phyloP scores from a whole-genome alignment of 345 rosid species.

The Isatis tinctoria region DNA sequence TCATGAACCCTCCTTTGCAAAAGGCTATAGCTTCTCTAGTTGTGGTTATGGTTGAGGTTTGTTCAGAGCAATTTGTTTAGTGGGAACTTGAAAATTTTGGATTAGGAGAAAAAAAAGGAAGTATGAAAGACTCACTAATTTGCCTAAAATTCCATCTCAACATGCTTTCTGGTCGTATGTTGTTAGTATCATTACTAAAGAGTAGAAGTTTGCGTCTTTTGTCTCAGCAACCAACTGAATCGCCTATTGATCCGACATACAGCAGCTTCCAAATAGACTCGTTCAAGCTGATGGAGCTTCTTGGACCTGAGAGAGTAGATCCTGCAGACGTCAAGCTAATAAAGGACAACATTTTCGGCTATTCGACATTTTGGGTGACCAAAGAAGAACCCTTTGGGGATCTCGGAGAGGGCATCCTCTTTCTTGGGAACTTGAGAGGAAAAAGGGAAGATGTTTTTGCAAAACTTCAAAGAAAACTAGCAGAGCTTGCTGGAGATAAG shows the following conservation, averaged over 20 bases:
- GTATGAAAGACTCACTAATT: background rate
- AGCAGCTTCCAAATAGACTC: conserved; percentile 85
- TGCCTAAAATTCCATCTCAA: background rate
- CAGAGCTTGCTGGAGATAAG: conserved; percentile 60
- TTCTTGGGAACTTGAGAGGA: conserved; percentile 86
- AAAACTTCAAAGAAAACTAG: conserved; percentile 66
- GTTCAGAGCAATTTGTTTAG: background rate
- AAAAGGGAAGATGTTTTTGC: conserved; percentile 77
- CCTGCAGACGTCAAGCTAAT: conserved; percentile 76
- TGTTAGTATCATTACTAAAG: background rate
- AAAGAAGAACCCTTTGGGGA: conserved; percentile 98
- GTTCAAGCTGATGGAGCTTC: conserved; percentile 89
- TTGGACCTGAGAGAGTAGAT: conserved; percentile 93
- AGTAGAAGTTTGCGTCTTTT: conserved; percentile 14
- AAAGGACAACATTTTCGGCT: conserved; percentile 81
- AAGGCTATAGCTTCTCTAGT: background rate
- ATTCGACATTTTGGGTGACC: conserved; percentile 92
- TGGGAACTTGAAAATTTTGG: background rate
- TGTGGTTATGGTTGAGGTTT: background rate
- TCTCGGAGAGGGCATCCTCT: conserved; percentile 80
- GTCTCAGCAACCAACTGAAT: conserved; percentile 55
- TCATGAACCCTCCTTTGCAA: background rate
- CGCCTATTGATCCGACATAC: conserved; percentile 64
- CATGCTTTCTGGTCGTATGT: background rate
- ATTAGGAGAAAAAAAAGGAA: background rate